Percentiles rank a stretch among this genome's conserved stretches.
Evolutionary conservation across 768 basidiomycete species (phyloP).

Genomic region (Pleurotus citrinopileatus): DNA sequence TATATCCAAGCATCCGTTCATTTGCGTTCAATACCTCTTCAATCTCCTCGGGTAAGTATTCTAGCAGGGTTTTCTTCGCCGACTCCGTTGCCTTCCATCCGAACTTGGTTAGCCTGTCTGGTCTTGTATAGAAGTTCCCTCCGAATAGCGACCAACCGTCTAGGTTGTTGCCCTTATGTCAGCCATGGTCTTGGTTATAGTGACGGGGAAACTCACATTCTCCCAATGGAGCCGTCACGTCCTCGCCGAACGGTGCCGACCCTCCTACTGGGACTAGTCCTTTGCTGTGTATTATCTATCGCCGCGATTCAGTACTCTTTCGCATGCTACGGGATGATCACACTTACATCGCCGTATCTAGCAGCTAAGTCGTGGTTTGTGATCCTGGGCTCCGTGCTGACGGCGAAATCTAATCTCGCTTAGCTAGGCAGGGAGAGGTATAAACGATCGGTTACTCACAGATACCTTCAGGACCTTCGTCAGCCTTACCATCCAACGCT

Average conservation of each 20-base stretch:
- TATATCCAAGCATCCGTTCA: conserved; percentile 12
- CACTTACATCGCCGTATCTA: conserved; percentile 34
- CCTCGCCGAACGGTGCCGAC: conserved; percentile 27
- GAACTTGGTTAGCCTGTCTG: conserved; percentile 31
- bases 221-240: conserved; percentile 33
- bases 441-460: conserved; percentile 25
- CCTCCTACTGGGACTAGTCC: conserved; percentile 30
- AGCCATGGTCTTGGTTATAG: not conserved
- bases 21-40: conserved; percentile 15
- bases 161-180: conserved; percentile 11
- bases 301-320: not conserved
- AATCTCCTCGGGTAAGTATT: conserved; percentile 21
- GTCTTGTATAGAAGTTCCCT: conserved; percentile 32
- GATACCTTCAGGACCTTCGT: conserved; percentile 37
- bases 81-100: conserved; percentile 35
- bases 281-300: conserved; percentile 27
- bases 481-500: conserved; percentile 36
- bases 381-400: conserved; percentile 25
- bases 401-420: conserved; percentile 29
- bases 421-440: not conserved
- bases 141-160: conserved; percentile 40
- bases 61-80: conserved; percentile 17
- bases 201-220: conserved; percentile 28
- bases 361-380: conserved; percentile 27
- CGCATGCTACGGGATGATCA: not conserved